Evolutionary conservation across 139 green algal genomes (phyloP).

Genomic region (Penium margaritaceum): DNA sequence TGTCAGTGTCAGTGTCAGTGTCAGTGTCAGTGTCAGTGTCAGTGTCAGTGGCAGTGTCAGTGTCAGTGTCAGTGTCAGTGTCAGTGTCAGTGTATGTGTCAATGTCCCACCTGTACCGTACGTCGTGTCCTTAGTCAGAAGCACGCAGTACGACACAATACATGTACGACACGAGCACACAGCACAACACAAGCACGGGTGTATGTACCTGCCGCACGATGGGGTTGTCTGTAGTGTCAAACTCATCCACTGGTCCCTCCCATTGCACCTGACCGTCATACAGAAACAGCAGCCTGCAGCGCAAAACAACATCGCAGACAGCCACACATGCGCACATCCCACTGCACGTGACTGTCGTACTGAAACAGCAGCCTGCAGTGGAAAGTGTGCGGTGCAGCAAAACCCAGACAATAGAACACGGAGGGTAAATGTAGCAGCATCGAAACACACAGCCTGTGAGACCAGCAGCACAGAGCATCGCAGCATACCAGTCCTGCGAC

Average conservation of each 20-base stretch:
- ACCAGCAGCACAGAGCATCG: not conserved
- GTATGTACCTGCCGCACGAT: conserved; percentile 90
- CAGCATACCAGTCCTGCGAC: not conserved
- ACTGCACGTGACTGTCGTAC: not conserved
- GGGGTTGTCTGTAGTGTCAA: conserved; percentile 81
- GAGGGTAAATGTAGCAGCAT: not conserved
- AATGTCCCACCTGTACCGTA: not conserved
- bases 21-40: too few relatives aligned
- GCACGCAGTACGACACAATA: too few relatives aligned
- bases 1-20: too few relatives aligned
- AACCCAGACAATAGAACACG: not conserved
- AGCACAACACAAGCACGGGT: not conserved
- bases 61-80: too few relatives aligned
- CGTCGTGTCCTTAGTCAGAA: not conserved
- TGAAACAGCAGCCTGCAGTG: not conserved
- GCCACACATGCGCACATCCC: not conserved
- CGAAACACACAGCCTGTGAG: not conserved
- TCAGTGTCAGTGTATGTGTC: too few relatives aligned
- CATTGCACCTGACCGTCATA: conserved; percentile 90
- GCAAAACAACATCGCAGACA: not conserved
- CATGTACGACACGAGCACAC: not conserved
- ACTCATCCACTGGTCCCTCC: conserved; percentile 80
- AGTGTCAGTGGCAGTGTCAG: too few relatives aligned
- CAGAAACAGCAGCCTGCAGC: conserved; percentile 81
- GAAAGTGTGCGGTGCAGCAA: not conserved